A percentile compares a stretch with the other conserved stretches of the same genome.
These are phyloP conservation scores for Mortierella sp. DNA, from an alignment of 371 early-diverging fungal species.

Conservation along the genomic window DNA sequence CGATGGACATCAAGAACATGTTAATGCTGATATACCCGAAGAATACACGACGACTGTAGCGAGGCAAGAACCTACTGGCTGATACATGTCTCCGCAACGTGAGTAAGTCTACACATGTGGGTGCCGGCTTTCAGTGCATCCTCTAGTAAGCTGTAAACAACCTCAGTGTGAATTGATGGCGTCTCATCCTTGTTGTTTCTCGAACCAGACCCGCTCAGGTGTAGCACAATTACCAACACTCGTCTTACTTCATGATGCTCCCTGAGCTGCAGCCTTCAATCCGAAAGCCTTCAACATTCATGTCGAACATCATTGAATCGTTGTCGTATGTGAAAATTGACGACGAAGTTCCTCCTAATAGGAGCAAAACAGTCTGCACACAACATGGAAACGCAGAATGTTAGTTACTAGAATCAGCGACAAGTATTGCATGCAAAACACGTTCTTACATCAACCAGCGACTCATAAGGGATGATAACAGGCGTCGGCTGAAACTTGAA, in stretches of 20 bases:
- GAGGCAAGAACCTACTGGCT: slow-evolving; percentile 32
- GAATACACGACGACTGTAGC: neutral
- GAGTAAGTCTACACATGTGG: slow-evolving; percentile 50
- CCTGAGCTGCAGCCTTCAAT: slow-evolving; percentile 57
- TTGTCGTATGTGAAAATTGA: slow-evolving; percentile 27
- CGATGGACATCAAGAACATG: neutral
- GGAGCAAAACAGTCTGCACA: slow-evolving; percentile 19
- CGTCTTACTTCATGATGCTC: slow-evolving; percentile 38
- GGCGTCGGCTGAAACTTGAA: slow-evolving; percentile 51
- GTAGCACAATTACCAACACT: too few relatives aligned
- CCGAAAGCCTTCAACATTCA: slow-evolving; percentile 36
- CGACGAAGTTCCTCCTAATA: slow-evolving; percentile 35
- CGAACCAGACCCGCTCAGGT: too few relatives aligned
- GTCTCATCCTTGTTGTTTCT: too few relatives aligned
- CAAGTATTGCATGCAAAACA: neutral
- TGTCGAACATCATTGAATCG: slow-evolving; percentile 35
- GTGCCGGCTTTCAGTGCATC: slow-evolving; percentile 54
- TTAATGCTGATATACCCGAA: neutral
- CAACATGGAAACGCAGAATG: neutral
- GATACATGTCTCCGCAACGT: slow-evolving; percentile 51
- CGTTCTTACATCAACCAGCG: slow-evolving; percentile 18
- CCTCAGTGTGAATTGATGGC: too few relatives aligned
- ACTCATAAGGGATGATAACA: slow-evolving; percentile 5
- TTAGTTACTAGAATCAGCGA: neutral
- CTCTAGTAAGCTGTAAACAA: slow-evolving; percentile 36